Evolutionary conservation across 2,329 filamentous ascomycete genomes (phyloP).

Genomic region (Colletotrichum sp.): DNA sequence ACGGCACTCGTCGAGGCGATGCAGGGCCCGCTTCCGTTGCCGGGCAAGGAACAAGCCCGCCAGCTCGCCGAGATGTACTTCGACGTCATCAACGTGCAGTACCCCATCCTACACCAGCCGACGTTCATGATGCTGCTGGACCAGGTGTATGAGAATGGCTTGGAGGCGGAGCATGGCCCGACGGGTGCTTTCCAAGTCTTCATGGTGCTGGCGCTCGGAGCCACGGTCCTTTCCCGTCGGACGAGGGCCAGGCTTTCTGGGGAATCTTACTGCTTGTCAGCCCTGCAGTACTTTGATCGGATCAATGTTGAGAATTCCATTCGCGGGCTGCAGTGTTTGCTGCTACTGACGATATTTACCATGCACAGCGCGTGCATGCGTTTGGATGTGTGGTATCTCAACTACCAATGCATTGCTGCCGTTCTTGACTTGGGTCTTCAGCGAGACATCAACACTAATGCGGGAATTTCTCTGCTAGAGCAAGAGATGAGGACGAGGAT

Average conservation of each 20-base stretch:
- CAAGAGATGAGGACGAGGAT: slow-evolving; percentile 60
- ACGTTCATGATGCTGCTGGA: slow-evolving; percentile 37
- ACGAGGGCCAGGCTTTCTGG: slow-evolving; percentile 47
- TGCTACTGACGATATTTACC: slow-evolving; percentile 52
- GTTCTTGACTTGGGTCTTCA: slow-evolving; percentile 57
- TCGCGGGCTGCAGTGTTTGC: slow-evolving; percentile 52
- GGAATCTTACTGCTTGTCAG: slow-evolving; percentile 54
- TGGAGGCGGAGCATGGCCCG: slow-evolving; percentile 26
- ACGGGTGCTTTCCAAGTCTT: slow-evolving; percentile 50
- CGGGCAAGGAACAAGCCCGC: slow-evolving; percentile 36
- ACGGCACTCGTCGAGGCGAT: slow-evolving; percentile 35
- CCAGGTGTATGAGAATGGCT: slow-evolving; percentile 34
- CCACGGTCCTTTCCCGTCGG: slow-evolving; percentile 47
- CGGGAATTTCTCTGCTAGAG: slow-evolving; percentile 49
- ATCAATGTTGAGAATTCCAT: slow-evolving; percentile 53
- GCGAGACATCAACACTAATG: slow-evolving; percentile 45
- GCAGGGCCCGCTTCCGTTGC: slow-evolving; percentile 34
- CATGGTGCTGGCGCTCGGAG: slow-evolving; percentile 58
- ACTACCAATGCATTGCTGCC: slow-evolving; percentile 58
- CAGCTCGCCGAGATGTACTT: slow-evolving; percentile 53
- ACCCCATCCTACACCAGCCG: slow-evolving; percentile 53
- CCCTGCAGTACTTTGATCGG: slow-evolving; percentile 49
- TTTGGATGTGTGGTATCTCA: slow-evolving; percentile 58
- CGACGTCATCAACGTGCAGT: slow-evolving; percentile 49
- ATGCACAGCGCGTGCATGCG: slow-evolving; percentile 53